These are phyloP conservation scores for Chaetomium sp. DNA, from an alignment of 2,329 filamentous ascomycete species.

Conservation along the genomic window DNA sequence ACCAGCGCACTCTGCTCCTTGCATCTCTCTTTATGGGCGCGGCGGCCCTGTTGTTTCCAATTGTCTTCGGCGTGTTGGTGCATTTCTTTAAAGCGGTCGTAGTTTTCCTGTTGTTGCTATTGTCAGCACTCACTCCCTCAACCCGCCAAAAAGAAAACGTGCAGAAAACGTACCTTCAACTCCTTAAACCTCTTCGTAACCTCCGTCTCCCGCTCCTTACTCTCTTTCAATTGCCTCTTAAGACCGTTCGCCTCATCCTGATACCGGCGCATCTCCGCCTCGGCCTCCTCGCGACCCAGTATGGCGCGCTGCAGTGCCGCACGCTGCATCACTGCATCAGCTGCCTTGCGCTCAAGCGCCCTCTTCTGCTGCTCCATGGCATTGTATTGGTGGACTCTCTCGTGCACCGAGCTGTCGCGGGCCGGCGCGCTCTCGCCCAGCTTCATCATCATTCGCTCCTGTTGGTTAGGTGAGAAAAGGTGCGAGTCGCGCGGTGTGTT, in stretches of 20 bases:
- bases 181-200: constrained; percentile 61
- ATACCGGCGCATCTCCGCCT: constrained; percentile 58
- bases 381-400: constrained; percentile 69
- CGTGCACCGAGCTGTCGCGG: constrained; percentile 56
- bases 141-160: neutral
- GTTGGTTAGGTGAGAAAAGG: constrained; percentile 30
- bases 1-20: constrained; percentile 64
- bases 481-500: constrained; percentile 43
- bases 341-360: constrained; percentile 56
- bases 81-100: constrained; percentile 62
- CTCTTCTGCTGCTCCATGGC: constrained; percentile 55
- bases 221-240: constrained; percentile 56
- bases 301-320: constrained; percentile 61
- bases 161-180: constrained; percentile 53
- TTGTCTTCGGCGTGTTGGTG: constrained; percentile 58
- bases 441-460: constrained; percentile 1
- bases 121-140: neutral
- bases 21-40: constrained; percentile 65
- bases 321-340: constrained; percentile 59
- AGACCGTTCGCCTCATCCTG: constrained; percentile 54
- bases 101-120: constrained; percentile 51
- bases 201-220: constrained; percentile 57
- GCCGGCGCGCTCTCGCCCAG: constrained; percentile 31
- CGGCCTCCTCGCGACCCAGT: constrained; percentile 64
- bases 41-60: constrained; percentile 69